A percentile compares a stretch with the other conserved stretches of the same genome.
phyloP scores from a whole-genome alignment of 1,284 basidiomycete genomes.

The Heliocybe sulcata region DNA sequence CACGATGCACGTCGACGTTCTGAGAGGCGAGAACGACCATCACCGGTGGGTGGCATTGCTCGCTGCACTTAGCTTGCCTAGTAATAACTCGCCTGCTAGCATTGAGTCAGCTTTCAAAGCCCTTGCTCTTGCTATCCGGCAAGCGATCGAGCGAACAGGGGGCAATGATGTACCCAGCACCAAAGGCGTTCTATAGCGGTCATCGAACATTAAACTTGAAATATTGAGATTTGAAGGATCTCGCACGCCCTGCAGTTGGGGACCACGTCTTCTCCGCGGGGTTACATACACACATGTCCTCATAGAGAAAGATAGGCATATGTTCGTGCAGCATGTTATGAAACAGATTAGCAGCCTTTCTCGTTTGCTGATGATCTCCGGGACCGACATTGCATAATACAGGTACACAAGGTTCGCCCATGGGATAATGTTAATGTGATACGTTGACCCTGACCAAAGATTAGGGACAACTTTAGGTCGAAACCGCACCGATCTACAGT shows the following conservation, averaged over 20 bases:
- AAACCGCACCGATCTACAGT: too few relatives aligned
- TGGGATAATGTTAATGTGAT: too few relatives aligned
- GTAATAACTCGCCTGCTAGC: slow-evolving; percentile 30
- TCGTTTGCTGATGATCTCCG: too few relatives aligned
- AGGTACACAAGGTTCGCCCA: too few relatives aligned
- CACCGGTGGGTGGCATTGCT: slow-evolving; percentile 65
- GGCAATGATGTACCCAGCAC: slow-evolving; percentile 93
- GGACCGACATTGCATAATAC: too few relatives aligned
- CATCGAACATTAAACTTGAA: too few relatives aligned
- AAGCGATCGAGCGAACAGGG: slow-evolving; percentile 89
- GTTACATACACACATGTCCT: too few relatives aligned
- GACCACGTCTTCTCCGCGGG: not conserved
- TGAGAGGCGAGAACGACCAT: slow-evolving; percentile 96
- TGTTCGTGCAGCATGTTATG: too few relatives aligned
- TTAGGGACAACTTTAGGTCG: too few relatives aligned
- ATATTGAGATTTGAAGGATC: not conserved
- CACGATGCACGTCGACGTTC: slow-evolving; percentile 89
- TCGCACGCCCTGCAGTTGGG: not conserved
- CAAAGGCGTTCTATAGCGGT: slow-evolving; percentile 76
- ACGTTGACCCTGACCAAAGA: too few relatives aligned
- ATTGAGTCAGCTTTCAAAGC: slow-evolving; percentile 98
- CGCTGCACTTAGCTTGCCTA: slow-evolving; percentile 2
- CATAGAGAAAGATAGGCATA: too few relatives aligned
- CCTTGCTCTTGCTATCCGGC: slow-evolving; percentile 88
- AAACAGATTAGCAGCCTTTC: too few relatives aligned